Evolutionary conservation across 495 filamentous ascomycete genomes (phyloP), one percentile per base, ranked within the genome.

Genomic region (Aspergillus bridgeri): DNA sequence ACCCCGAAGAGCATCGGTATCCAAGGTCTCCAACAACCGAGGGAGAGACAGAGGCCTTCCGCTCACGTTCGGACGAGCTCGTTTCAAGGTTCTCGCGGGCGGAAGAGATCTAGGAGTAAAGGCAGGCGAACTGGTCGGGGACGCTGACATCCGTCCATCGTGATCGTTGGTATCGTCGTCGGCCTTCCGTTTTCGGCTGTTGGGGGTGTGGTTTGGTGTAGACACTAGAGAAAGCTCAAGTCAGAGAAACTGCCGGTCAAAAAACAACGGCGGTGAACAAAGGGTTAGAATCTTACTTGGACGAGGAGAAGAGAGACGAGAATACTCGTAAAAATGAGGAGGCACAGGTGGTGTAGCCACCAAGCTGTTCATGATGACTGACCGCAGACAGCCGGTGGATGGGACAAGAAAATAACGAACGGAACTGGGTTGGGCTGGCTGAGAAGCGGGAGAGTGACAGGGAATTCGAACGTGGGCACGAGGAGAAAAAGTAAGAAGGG

Each of bases 11-110:
- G 92, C 89, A 62, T 89, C 83, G 27, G 83, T 86, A 65, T 92
- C 89, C 29, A 98, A 81, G 0, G 94, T 97, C 75, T 98, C 92
- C 53, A 98, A 81, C 5, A 97, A 81, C 53, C 94, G 87, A 48
- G 90, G 81, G 7, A 98, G 83, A 8, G 88, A 70, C 17, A 98
- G 82, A 57, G 94, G 89, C 51, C 91, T 81, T 22, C 92, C 93
- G 19, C 83, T 77, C 57, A 90, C 69, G 63, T 93, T 91, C 13
- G 83, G 81, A 58, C 84, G 79, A 55, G 80, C 68, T 51, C 85
- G 83, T 66, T 89, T 89, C 63, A 81, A 82, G 23, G 79, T 79
- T 64, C 89, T 82, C 65, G 85, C 81, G n/a, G 79, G 63, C 18
- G 89, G 83, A 60, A 89, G 81, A 42, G 85, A 75, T 47, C 90